Evolutionary conservation across 306 rosid species (phyloP), one percentile per base, ranked within the genome.

Genomic region (Hippophae gyantsensis): DNA sequence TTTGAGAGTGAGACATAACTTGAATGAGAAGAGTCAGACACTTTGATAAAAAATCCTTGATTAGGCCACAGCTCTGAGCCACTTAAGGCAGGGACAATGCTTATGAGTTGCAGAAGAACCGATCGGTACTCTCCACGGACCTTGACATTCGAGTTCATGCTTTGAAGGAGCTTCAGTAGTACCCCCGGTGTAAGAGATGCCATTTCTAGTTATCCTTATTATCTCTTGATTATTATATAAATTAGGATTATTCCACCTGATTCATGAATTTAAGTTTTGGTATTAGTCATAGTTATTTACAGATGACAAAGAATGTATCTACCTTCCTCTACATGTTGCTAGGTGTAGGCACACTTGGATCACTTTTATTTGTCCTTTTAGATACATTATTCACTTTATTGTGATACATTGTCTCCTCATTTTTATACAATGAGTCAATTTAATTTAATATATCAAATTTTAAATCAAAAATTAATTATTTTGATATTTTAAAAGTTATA

Each of bases 21-120:
- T 41, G 96, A 85, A 63, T 88, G 96, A 45, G 95, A 85, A 43
- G 99, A 92, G 65, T 92, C 96, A 0, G 99, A 92, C 42, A 92
- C 94, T 77, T 92, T 92, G 8, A 92, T 25, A 71, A 85, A 92
- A 85, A 85, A 92, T 18, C 99, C 90, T 52, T 76, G 84, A 63
- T 92, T 84, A 55, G 96, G 96, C 96, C 96, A 92, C 14, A 92
- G 54, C 57, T 86, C 99, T 0, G 85, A 86, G n/a, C 96, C 99
- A 7, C 72, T 71, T 56, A 92, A 78, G 13, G 93, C 96, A 8
- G 96, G 99, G 58, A 81, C 87, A 50, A 88, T 88, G 74, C 99
- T 80, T 61, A 92, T 86, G 65, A 84, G 93, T 67, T 92, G 96
- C 54, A 92, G 75, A 58, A 92, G 88, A 52, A 84, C 90, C 1